Evolutionary conservation across 129 eudicot genomes (phyloP).

Genomic region (Flaveria linearis): DNA sequence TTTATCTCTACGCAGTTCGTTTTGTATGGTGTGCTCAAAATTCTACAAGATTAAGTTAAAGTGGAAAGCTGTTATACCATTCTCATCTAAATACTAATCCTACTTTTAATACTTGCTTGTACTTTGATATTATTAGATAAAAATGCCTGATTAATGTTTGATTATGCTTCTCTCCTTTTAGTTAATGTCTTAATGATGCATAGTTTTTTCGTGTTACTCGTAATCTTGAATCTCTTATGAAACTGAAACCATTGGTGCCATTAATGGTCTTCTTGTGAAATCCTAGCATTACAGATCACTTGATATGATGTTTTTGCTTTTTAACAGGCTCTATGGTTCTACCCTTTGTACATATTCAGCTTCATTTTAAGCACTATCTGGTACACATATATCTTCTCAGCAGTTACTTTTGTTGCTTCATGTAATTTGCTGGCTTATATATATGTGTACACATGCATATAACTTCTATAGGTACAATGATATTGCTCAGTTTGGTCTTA

Average conservation of each 20-base stretch:
- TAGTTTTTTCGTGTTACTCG: too few species aligned
- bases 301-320: conserved; percentile 26
- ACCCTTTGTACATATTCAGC: conserved; percentile 92
- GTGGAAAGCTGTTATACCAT: neutral
- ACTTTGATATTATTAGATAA: neutral
- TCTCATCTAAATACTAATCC: neutral
- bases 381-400: conserved; percentile 46
- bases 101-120: neutral
- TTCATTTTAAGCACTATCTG: conserved; percentile 82
- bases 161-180: too few species aligned
- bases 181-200: too few species aligned
- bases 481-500: conserved; percentile 85
- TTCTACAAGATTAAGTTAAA: neutral
- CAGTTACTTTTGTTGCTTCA: conserved; percentile 13
- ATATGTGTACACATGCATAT: neutral
- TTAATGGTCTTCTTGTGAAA: conserved; percentile 1
- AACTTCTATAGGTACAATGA: conserved; percentile 77
- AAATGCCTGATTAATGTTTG: too few species aligned
- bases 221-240: conserved; percentile 2
- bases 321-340: conserved; percentile 87
- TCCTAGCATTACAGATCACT: conserved; percentile 17
- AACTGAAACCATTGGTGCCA: conserved; percentile 16
- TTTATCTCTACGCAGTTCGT: neutral
- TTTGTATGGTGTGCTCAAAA: neutral
- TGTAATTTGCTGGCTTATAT: neutral